Evolutionary conservation across 2,329 filamentous ascomycete species (phyloP), one percentile per base, ranked within the genome.

Genomic region (Chrysoporthe deuterocubensis): DNA sequence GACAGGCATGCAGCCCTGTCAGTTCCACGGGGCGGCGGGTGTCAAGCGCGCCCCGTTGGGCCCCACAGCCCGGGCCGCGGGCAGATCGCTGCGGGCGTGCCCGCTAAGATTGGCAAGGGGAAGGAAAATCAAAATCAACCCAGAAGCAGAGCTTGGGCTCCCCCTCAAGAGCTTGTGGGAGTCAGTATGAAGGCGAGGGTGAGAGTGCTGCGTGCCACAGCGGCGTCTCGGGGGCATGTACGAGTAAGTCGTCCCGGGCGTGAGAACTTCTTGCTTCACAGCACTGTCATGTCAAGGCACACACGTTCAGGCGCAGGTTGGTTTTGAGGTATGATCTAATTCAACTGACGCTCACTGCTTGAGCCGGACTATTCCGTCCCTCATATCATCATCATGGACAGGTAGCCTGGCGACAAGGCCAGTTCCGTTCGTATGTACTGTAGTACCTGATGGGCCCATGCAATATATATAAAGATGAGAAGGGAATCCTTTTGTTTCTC

Each of bases 391-490:
- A 57, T 57, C 34, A 40, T 11, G 14, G 34, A 57, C 16, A 11
- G 32, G 13, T 40, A 37, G 8, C 52, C 52, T 57, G 26, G 32
- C 32, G 1, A 11, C 7, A 57, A 14, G 54, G 11, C 54, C 54
- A 18, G 34, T 18, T 26, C 54, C 34, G 34, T 57, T 40, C 54
- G 16, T 34, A 57, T 40, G 54, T 57, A 37, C 54, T 40, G 32
- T 14, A 40, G 32, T 40, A 40, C 32, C 54, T 57, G 18, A 16
- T 34, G 32, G 54, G n/a, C 34, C 34, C 54, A 40, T 57, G 54
- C 54, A 57, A 40, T 57, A 57, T 57, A 57, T 57, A 57, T 57
- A 54, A 21, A 54, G 50, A 21, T 57, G 54, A 57, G 32, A 57
- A 40, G 8, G 16, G 34, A 40, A 57, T n/a, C 18, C 7, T 21